phyloP scores from a whole-genome alignment of 1,284 basidiomycete genomes.

The Ganoderma multipileum region DNA sequence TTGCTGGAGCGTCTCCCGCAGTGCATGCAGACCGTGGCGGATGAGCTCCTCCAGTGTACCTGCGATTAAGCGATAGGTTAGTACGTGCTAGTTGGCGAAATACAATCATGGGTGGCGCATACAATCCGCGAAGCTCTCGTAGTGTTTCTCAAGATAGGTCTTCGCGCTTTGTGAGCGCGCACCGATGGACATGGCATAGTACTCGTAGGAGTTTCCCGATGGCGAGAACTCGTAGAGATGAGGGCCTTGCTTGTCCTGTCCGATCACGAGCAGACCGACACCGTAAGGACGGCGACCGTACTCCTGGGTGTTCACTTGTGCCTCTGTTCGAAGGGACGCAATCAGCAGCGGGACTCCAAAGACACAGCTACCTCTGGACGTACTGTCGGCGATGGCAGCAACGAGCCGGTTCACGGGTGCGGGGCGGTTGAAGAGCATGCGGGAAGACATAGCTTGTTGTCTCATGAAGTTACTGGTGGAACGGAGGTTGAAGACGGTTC shows the following conservation, averaged over 20 bases:
- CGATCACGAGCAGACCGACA: constrained; percentile 98
- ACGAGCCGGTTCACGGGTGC: constrained; percentile 95
- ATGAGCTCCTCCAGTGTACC: constrained; percentile 87
- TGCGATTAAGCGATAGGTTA: constrained; percentile 40
- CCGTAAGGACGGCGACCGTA: constrained; percentile 98
- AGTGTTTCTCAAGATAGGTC: constrained; percentile 97
- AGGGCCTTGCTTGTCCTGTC: constrained; percentile 93
- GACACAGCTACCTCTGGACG: constrained; percentile 40
- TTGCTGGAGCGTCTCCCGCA: constrained; percentile 95
- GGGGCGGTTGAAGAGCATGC: constrained; percentile 95
- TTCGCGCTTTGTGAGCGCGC: constrained; percentile 98
- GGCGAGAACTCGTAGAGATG: constrained; percentile 99
- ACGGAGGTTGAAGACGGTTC: constrained; percentile 3
- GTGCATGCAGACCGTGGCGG: constrained; percentile 90
- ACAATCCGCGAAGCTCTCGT: constrained; percentile 88
- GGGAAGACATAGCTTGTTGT: constrained; percentile 95
- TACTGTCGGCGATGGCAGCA: constrained; percentile 93
- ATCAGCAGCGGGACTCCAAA: background rate
- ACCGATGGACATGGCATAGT: constrained; percentile 98
- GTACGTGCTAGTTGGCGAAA: background rate
- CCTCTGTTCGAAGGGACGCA: constrained; percentile 65
- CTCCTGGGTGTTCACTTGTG: constrained; percentile 98
- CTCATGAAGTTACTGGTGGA: constrained; percentile 95
- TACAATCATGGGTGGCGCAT: constrained; percentile 41
- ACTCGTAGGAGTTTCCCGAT: constrained; percentile 97